phyloP scores from a whole-genome alignment of 345 rosid species.

The Pistacia vera region DNA sequence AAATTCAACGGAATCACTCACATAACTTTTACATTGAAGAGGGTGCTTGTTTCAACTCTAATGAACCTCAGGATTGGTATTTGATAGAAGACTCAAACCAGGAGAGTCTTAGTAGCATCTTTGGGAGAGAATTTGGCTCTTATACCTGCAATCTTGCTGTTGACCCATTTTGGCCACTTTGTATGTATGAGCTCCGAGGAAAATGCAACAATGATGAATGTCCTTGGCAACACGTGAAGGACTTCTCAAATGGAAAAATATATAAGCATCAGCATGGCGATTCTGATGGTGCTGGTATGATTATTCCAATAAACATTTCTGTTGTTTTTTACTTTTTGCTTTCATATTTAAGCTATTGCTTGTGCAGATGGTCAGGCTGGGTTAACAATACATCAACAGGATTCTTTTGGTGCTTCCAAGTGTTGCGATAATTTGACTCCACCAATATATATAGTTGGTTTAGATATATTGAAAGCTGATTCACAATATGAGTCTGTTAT shows the following conservation, averaged over 20 bases:
- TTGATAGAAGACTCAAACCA: slow-evolving; percentile 29
- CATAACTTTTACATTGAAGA: slow-evolving; percentile 17
- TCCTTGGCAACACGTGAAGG: slow-evolving; percentile 88
- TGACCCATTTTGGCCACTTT: slow-evolving; percentile 85
- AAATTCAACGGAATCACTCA: slow-evolving; percentile 25
- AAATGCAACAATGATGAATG: slow-evolving; percentile 94
- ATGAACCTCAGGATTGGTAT: slow-evolving; percentile 31
- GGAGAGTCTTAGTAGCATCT: slow-evolving; percentile 23
- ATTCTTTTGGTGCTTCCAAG: slow-evolving; percentile 35
- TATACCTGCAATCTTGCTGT: slow-evolving; percentile 52
- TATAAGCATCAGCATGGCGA: slow-evolving; percentile 33
- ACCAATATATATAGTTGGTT: slow-evolving; percentile 77
- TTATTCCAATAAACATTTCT: slow-evolving; percentile 6
- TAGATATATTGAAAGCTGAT: slow-evolving; percentile 70
- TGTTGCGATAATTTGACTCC: slow-evolving; percentile 31
- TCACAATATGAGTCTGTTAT: slow-evolving; percentile 47
- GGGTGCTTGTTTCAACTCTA: slow-evolving; percentile 30
- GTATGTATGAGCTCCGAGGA: slow-evolving; percentile 94
- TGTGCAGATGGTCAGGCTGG: slow-evolving; percentile 57
- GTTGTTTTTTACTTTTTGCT: slow-evolving; percentile 16
- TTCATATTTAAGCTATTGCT: slow-evolving; percentile 21
- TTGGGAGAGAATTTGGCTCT: slow-evolving; percentile 44
- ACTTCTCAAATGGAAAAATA: slow-evolving; percentile 40
- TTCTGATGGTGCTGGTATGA: slow-evolving; percentile 49
- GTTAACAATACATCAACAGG: slow-evolving; percentile 31